phyloP scores from a whole-genome alignment of 768 basidiomycete species.

The Trametopsis cervina region DNA sequence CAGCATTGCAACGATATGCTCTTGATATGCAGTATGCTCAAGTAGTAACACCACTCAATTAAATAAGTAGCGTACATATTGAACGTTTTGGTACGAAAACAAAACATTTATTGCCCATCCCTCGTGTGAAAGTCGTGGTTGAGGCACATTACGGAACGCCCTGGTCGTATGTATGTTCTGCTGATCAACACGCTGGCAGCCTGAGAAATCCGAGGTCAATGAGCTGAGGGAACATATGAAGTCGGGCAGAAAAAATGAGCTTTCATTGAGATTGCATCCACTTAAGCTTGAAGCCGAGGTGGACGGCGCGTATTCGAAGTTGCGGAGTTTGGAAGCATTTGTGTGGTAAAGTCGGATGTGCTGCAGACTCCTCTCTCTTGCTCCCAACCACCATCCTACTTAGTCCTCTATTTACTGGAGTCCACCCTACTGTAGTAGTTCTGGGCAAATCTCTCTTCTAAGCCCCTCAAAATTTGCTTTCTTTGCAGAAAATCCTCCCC shows the following conservation, averaged over 20 bases:
- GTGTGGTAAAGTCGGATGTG: conserved; percentile 4
- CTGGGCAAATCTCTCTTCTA: conserved; percentile 37
- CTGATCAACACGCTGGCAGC: not conserved
- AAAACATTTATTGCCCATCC: conserved; percentile 2
- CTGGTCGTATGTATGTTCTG: not conserved
- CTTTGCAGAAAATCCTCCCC: conserved; percentile 20
- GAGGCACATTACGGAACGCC: not conserved
- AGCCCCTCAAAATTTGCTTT: conserved; percentile 29
- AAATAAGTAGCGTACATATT: conserved; percentile 3
- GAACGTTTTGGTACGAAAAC: conserved; percentile 6
- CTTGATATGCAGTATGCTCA: conserved; percentile 1
- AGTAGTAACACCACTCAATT: conserved; percentile 5
- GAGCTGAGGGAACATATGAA: not conserved
- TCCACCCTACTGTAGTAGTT: conserved; percentile 46
- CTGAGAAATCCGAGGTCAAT: not conserved
- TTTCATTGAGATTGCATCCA: too few relatives aligned
- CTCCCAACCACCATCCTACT: conserved; percentile 41
- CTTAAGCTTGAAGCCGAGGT: too few relatives aligned
- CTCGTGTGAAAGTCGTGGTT: not conserved
- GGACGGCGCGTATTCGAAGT: conserved; percentile 21
- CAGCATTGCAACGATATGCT: not conserved
- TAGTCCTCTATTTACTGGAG: conserved; percentile 48
- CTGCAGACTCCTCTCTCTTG: conserved; percentile 19
- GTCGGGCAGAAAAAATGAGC: not conserved
- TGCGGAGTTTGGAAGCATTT: conserved; percentile 24